Conservation (phyloP, 208 protist genomes). For the Leishmania guyanensis region DNA sequence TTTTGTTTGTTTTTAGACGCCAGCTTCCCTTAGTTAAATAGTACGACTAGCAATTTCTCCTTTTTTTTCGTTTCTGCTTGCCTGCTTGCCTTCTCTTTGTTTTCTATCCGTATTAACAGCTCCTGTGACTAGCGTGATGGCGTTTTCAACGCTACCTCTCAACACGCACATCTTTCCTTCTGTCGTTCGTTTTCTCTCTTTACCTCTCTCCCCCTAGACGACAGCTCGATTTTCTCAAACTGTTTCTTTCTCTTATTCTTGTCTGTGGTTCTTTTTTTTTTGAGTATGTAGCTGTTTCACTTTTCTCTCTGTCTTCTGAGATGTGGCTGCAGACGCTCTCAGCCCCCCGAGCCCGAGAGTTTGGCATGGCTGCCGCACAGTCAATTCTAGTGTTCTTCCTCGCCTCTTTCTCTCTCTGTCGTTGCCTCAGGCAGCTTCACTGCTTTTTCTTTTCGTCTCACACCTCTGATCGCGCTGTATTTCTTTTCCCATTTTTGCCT, state of each 20-base stretch:
- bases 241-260: not conserved
- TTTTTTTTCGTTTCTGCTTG: no score
- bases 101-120: not conserved
- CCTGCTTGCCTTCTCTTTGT: no score
- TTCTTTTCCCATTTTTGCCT: no score
- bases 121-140: not conserved
- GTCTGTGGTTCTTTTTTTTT: not conserved
- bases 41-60: no score
- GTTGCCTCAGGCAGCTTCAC: no score
- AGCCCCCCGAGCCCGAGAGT: not conserved
- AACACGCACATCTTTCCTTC: not conserved
- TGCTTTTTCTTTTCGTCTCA: no score
- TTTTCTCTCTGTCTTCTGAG: not conserved
- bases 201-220: not conserved
- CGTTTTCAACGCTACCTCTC: not conserved
- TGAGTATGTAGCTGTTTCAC: not conserved
- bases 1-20: no score
- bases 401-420: not conserved
- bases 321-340: not conserved
- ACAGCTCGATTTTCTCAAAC: not conserved
- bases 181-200: not conserved
- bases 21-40: no score
- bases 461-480: no score
- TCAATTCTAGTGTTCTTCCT: not conserved
- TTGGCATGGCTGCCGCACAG: not conserved